Percentiles rank a stretch among this genome's conserved stretches.
Conservation (phyloP, 495 filamentous ascomycete species). For the Halenospora varia region DNA sequence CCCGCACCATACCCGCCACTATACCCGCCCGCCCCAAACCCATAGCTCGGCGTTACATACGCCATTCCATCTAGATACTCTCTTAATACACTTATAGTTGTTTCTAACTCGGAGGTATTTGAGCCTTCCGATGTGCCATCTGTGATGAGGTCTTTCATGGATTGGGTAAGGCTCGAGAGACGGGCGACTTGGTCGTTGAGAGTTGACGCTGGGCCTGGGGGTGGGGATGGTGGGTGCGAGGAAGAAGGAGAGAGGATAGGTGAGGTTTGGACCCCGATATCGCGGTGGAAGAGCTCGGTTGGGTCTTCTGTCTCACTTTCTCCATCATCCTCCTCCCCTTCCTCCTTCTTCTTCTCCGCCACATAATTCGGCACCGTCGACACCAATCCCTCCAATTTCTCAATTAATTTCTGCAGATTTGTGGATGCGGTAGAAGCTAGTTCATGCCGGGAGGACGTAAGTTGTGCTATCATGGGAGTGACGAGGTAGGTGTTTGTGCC, state of each 20-base stretch:
- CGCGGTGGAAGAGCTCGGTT: slow-evolving; percentile 86
- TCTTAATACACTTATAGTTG: slow-evolving; percentile 17
- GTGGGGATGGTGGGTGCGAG: slow-evolving; percentile 33
- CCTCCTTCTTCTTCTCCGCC: neutral
- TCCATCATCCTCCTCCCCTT: slow-evolving; percentile 31
- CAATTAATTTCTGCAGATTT: slow-evolving; percentile 66
- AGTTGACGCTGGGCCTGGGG: neutral
- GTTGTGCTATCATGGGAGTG: slow-evolving; percentile 72
- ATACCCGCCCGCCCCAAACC: slow-evolving; percentile 8
- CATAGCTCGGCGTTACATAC: slow-evolving; percentile 23
- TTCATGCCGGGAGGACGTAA: slow-evolving; percentile 75
- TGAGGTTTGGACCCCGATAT: slow-evolving; percentile 83
- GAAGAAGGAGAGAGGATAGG: slow-evolving; percentile 37
- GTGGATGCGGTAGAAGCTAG: slow-evolving; percentile 62
- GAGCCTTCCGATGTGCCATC: slow-evolving; percentile 31
- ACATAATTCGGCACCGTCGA: slow-evolving; percentile 43
- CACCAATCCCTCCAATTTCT: slow-evolving; percentile 65
- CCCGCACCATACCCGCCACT: slow-evolving; percentile 26
- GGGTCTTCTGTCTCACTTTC: slow-evolving; percentile 51
- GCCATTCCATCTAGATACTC: slow-evolving; percentile 42
- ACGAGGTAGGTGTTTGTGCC: slow-evolving; percentile 77
- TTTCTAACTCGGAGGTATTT: slow-evolving; percentile 31
- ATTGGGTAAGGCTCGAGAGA: slow-evolving; percentile 44
- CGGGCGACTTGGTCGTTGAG: slow-evolving; percentile 35
- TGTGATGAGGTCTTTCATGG: slow-evolving; percentile 51